Conservation (phyloP, 345 rosid species). For the Clausena lansium region DNA sequence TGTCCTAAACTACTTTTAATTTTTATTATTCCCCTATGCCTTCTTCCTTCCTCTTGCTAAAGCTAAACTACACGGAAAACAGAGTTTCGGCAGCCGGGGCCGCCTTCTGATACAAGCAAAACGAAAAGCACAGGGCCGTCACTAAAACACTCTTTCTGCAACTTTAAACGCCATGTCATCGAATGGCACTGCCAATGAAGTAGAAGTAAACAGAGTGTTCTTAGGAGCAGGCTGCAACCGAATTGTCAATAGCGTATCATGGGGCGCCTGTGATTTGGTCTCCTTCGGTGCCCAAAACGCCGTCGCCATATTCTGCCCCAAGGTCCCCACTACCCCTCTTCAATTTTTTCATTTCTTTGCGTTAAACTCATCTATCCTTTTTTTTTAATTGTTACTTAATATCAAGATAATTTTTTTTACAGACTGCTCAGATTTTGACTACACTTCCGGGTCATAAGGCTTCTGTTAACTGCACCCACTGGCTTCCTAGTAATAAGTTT, state of each 20-base stretch:
- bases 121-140: neutral
- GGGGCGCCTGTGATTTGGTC: constrained; percentile 82
- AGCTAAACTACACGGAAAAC: too few relatives aligned
- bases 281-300: constrained; percentile 88
- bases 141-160: neutral
- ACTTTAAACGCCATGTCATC: constrained; percentile 10
- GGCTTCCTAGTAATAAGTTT: constrained; percentile 79
- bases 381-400: neutral
- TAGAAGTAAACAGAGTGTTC: constrained; percentile 58
- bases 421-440: constrained; percentile 80
- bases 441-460: constrained; percentile 90
- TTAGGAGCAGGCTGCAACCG: constrained; percentile 95
- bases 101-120: neutral
- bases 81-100: neutral
- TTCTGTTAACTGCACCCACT: constrained; percentile 79
- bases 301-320: constrained; percentile 74
- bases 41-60: too few relatives aligned
- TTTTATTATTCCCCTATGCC: too few relatives aligned
- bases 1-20: too few relatives aligned
- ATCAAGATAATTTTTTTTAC: neutral
- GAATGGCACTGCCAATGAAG: constrained; percentile 10
- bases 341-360: neutral
- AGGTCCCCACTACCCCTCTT: constrained; percentile 31
- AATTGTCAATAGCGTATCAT: constrained; percentile 81
- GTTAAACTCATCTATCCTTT: neutral